A percentile compares a stretch with the other conserved stretches of the same genome.
These are phyloP conservation scores for Myotisia sp. DNA, from an alignment of 2,329 filamentous ascomycete genomes.

Conservation along the genomic window DNA sequence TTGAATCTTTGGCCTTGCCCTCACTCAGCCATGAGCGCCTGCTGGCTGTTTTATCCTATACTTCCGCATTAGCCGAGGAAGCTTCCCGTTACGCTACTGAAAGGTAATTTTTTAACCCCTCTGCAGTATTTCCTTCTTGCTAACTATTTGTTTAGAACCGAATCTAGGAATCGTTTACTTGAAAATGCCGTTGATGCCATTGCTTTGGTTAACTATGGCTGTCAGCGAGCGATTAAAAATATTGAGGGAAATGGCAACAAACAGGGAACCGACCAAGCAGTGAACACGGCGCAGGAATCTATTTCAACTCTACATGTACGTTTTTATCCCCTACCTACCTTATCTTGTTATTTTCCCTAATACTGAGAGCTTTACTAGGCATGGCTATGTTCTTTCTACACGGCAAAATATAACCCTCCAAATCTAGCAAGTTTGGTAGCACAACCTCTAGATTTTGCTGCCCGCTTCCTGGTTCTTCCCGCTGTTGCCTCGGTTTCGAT, in stretches of 20 bases:
- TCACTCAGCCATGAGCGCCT: slow-evolving; percentile 24
- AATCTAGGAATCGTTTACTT: slow-evolving; percentile 13
- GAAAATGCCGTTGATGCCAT: slow-evolving; percentile 27
- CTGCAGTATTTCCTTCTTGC: background rate
- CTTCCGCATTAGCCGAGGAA: slow-evolving; percentile 29
- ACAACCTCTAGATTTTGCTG: slow-evolving; percentile 7
- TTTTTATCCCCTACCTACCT: background rate
- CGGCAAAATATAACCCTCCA: slow-evolving; percentile 6
- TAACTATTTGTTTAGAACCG: slow-evolving; percentile 6
- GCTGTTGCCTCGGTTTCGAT: slow-evolving; percentile 20
- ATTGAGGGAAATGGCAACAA: slow-evolving; percentile 11
- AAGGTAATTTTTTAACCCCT: slow-evolving; percentile 9
- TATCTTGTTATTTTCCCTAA: background rate
- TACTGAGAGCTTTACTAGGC: slow-evolving; percentile 6
- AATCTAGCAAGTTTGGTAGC: slow-evolving; percentile 5
- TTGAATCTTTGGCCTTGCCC: slow-evolving; percentile 22
- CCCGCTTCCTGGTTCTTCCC: slow-evolving; percentile 15
- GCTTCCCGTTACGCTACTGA: slow-evolving; percentile 13
- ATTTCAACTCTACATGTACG: slow-evolving; percentile 26
- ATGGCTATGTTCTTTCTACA: slow-evolving; percentile 10
- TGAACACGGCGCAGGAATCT: slow-evolving; percentile 19
- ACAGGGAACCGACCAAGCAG: slow-evolving; percentile 9
- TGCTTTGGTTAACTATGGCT: slow-evolving; percentile 23
- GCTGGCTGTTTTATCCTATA: slow-evolving; percentile 26
- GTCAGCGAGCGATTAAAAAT: slow-evolving; percentile 20